Percentiles rank a stretch among this genome's conserved stretches.
Conservation (phyloP, 805 yeast genomes). For the Cyberlindnera sargentensis region DNA sequence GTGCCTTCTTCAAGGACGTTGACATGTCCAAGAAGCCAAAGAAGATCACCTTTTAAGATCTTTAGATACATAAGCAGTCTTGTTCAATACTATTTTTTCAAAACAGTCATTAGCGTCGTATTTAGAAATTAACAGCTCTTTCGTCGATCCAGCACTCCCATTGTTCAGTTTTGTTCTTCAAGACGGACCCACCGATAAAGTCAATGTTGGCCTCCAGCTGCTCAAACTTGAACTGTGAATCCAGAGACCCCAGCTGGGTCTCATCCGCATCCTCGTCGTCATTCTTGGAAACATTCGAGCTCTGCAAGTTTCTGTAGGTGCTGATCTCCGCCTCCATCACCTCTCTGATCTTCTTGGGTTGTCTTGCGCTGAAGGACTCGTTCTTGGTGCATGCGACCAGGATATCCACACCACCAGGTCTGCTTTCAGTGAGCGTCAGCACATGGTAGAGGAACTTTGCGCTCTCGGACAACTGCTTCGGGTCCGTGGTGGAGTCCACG, state of each 20-base stretch:
- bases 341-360: slow-evolving; percentile 50
- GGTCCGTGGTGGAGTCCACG: slow-evolving; percentile 65
- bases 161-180: slow-evolving; percentile 41
- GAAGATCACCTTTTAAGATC: slow-evolving; percentile 65
- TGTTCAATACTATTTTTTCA: neutral
- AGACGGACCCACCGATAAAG: slow-evolving; percentile 66
- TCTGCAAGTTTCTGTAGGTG: slow-evolving; percentile 41
- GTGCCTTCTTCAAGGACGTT: slow-evolving; percentile 93
- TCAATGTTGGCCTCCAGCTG: slow-evolving; percentile 68
- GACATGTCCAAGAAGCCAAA: slow-evolving; percentile 80
- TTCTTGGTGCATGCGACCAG: slow-evolving; percentile 78
- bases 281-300: slow-evolving; percentile 28
- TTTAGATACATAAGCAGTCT: neutral
- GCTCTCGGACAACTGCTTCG: slow-evolving; percentile 40
- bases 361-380: slow-evolving; percentile 80
- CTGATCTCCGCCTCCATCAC: slow-evolving; percentile 60
- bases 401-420: slow-evolving; percentile 65
- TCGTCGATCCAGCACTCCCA: slow-evolving; percentile 83
- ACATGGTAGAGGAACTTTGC: slow-evolving; percentile 55
- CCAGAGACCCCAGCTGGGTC: slow-evolving; percentile 36
- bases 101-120: too few species aligned
- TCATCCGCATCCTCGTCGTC: slow-evolving; percentile 29
- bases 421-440: slow-evolving; percentile 53
- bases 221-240: slow-evolving; percentile 51
- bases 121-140: slow-evolving; percentile 47